Percentiles rank a stretch among this genome's conserved stretches.
Conservation (phyloP, 805 yeast species). For the Zygoascus biomembranicola region DNA sequence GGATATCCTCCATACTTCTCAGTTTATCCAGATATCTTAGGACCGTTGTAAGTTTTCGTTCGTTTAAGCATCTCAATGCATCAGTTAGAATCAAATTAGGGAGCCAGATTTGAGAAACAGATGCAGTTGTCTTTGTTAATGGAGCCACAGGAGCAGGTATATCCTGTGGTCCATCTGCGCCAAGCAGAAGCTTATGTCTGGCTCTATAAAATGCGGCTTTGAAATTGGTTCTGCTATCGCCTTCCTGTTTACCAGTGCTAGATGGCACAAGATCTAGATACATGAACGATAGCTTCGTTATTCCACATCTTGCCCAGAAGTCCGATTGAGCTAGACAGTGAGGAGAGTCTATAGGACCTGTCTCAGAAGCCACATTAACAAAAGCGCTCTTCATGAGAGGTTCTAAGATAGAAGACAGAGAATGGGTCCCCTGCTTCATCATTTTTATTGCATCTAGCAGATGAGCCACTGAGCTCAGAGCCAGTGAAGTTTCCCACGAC, state of each 20-base stretch:
- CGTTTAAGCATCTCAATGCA: conserved; percentile 6
- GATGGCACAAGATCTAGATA: conserved; percentile 7
- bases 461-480: conserved; percentile 9
- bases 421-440: conserved; percentile 10
- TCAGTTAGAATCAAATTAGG: conserved; percentile 10
- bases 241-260: background rate
- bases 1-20: background rate
- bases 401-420: conserved; percentile 32
- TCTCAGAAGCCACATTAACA: conserved; percentile 12
- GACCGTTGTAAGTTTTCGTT: conserved; percentile 6
- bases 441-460: conserved; percentile 12
- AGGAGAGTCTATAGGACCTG: background rate
- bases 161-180: background rate
- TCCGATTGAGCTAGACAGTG: conserved; percentile 8
- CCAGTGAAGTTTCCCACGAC: conserved; percentile 35
- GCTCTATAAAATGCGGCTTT: conserved; percentile 6
- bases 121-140: conserved; percentile 4
- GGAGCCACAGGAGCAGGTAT: background rate
- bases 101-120: conserved; percentile 12
- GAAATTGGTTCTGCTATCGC: conserved; percentile 3
- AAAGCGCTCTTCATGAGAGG: conserved; percentile 21
- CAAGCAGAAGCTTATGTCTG: conserved; percentile 2
- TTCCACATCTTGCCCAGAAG: conserved; percentile 18
- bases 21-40: conserved; percentile 7
- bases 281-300: conserved; percentile 7